Evolutionary conservation across 2,329 filamentous ascomycete species (phyloP), one percentile per base, ranked within the genome.

Genomic region (Aspergillus melleus): DNA sequence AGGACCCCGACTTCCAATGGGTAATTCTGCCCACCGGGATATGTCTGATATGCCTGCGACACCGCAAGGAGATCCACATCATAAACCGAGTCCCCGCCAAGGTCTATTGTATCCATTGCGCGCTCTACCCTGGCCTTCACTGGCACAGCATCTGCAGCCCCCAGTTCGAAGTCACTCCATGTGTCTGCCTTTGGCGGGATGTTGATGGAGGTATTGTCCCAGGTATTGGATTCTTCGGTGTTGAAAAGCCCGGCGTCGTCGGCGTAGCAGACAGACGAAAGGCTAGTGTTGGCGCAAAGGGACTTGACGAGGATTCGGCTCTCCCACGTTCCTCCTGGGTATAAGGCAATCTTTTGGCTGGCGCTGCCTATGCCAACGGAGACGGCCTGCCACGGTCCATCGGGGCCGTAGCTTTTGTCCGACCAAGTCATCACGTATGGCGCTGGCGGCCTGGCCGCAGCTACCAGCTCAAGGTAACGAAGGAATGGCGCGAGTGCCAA

Each of bases 361-460:
- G 59, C 58, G 19, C 52, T 62, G 6, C 70, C 70, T 12, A 70
- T 29, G 12, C 24, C 20, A 2, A 69, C 52, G 9, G 54, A 55
- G 2, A 71, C 64, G 5, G 68, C 68, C 9, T 70, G 66, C 70
- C 68, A 72, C 12, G 69, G 70, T 5, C 69, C 69, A 58, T 72
- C 69, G 1, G 66, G 66, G 11, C 66, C 67, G 55, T 66, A 68
- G 12, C 49, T 51, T 53, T 61, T 49, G 4, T 60, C 29, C 8
- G 65, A 67, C 66, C 66, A 69, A 16, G 39, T 59, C 54, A 66
- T 55, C 5, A 12, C 10, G 32, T 36, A 36, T 10, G 32, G 32
- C 9, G 32, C 32, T 3, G 32, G 11, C 32, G 32, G 10, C 4
- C 10, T 12, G 10, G 30, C 30, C 30, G 12, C 30, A 36, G 30